Evolutionary conservation across 139 green algal genomes (phyloP), one percentile per base, ranked within the genome.

Genomic region (Gonium pectorale): DNA sequence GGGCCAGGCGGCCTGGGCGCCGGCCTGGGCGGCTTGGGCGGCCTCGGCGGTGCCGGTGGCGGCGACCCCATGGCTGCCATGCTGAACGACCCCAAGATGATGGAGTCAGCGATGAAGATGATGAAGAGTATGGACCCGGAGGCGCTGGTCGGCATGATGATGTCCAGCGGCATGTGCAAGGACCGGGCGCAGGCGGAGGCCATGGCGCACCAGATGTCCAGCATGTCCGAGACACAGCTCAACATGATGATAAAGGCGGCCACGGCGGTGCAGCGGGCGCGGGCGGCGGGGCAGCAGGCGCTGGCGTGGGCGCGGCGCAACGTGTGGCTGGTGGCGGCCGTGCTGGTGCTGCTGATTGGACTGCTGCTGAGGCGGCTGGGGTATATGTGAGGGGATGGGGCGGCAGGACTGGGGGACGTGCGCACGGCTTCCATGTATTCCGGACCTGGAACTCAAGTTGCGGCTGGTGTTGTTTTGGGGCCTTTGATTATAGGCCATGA

Each of bases 41-140:
- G 54, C 17, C 31, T 33, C 37, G 56, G 52, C 24, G 2, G 26
- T 0, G 40, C 67, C 37, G 27, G 33, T 24, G 27, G 62, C 33
- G 33, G 8, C 33, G n/a, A 31, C 4, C 3, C 22, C n/a, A 85
- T 82, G 79, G 31, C 46, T 5, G n/a, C 56, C 38, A 81, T 82
- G 79, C 62, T 89, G 38, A 27, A 35, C 26, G 29, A 87, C 73
- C 86, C 86, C 0, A 51, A 60, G 26, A 87, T 90, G 79, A 90
- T 90, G 66, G 82, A 90, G 67, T 77, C 51, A 0, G 81, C 81
- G 5, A 69, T 89, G 38, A 66, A 78, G n/a, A 93, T 93, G 86
- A 93, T 93, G 89, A 52, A 64, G 51, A 75, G 46, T 60, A 91
- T 93, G 87, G 87, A 91, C 46, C 70, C 77, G 22, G 85, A 87